A percentile compares a stretch with the other conserved stretches of the same genome.
Conservation (phyloP, 768 basidiomycete genomes). For the Boletellus sp. region DNA sequence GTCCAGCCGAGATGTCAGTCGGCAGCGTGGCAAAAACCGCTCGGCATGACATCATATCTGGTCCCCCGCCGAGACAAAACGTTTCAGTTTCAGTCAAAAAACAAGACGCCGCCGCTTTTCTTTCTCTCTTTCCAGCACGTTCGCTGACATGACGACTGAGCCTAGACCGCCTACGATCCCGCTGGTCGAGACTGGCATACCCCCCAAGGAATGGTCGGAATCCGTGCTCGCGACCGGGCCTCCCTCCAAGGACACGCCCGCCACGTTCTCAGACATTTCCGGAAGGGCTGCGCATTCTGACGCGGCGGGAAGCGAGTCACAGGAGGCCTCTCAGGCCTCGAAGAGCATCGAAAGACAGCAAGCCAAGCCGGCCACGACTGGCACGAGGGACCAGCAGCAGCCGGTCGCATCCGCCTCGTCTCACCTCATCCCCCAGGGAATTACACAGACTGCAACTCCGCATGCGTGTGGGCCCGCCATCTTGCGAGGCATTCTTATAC, state of each 20-base stretch:
- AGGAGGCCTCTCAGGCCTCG: neutral
- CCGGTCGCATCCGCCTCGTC: too few species aligned
- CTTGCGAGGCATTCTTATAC: neutral
- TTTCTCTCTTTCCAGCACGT: neutral
- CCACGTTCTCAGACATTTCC: neutral
- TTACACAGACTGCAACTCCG: neutral
- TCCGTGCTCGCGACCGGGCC: constrained; percentile 13
- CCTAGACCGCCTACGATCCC: constrained; percentile 16
- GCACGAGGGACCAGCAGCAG: too few species aligned
- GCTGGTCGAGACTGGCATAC: constrained; percentile 11
- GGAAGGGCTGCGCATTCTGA: neutral
- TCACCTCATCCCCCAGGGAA: neutral
- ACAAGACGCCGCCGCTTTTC: too few species aligned
- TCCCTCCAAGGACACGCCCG: constrained; percentile 3
- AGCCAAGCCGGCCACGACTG: too few species aligned
- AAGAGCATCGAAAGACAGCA: constrained; percentile 1
- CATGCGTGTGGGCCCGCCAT: constrained; percentile 11
- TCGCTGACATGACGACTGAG: constrained; percentile 11
- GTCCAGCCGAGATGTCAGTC: neutral
- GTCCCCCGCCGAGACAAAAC: constrained; percentile 2
- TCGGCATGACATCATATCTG: constrained; percentile 29
- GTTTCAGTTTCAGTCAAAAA: too few species aligned
- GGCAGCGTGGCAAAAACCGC: constrained; percentile 4
- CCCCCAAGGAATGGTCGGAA: constrained; percentile 19
- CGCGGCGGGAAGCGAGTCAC: neutral